phyloP scores from a whole-genome alignment of 352 stramenopile species.

The Phytophthora hibernalis region DNA sequence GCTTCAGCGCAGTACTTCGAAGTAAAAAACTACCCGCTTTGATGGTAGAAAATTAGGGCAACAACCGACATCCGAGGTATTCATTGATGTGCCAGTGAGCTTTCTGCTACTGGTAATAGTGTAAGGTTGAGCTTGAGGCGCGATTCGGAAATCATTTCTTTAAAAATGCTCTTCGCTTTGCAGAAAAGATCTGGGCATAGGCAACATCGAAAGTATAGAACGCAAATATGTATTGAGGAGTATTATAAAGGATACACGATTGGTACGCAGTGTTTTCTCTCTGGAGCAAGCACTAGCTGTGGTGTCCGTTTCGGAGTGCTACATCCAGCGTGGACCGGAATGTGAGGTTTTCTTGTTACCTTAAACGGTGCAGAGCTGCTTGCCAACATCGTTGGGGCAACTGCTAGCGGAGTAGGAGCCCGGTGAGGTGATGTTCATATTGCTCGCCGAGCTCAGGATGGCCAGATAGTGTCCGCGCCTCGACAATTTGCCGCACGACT shows the following conservation, averaged over 20 bases:
- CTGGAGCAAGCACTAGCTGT: constrained; percentile 7
- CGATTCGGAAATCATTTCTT: no score
- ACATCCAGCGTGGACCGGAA: constrained; percentile 23
- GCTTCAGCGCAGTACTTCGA: no score
- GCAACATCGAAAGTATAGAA: constrained; percentile 6
- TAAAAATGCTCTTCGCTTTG: no score
- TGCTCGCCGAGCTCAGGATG: constrained; percentile 47
- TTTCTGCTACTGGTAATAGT: no score
- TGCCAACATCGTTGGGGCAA: constrained; percentile 39
- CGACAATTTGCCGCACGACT: constrained; percentile 52
- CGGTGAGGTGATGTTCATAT: constrained; percentile 47
- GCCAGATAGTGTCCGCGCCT: constrained; percentile 62
- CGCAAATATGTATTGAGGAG: constrained; percentile 31
- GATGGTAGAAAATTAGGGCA: no score
- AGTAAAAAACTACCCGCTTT: no score
- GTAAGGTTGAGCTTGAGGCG: no score
- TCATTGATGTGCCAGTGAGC: no score
- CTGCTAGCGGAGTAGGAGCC: constrained; percentile 51
- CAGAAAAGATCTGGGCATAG: no score
- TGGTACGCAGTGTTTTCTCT: constrained; percentile 23
- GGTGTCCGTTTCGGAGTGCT: constrained; percentile 30
- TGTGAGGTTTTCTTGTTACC: background rate
- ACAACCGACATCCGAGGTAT: no score
- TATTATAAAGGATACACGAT: constrained; percentile 19
- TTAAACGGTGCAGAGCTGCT: constrained; percentile 33